Base-by-base conservation (phyloP, 352 stramenopile genomes). In the Phytophthora multivora region DNA sequence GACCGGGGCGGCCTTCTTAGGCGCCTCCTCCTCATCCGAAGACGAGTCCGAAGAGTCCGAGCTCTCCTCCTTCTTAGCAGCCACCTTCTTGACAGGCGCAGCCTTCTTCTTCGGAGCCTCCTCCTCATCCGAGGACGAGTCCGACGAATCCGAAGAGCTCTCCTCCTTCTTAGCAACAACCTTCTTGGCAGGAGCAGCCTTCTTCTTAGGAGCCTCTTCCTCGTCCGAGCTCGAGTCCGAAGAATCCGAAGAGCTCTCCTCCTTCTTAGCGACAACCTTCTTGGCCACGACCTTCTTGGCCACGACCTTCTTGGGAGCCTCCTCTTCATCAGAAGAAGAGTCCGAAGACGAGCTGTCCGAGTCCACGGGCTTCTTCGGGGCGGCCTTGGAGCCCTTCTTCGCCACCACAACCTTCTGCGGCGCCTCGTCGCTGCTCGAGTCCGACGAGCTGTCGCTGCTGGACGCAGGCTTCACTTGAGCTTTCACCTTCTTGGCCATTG, bases 401-500 rank as follows among this genome's bases (percentile, higher is more conserved):
- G 72, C 59, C 3, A 63, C 62, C 16, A 77, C 63, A 15, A 73
- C 63, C 65, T 85, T 85, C 40, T 73, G 63, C 43, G 73, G 74
- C 18, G 80, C 76, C 50, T 86, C 78, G 35, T 84, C 77, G 30
- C 69, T 81, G 57, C 73, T 85, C 30, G 75, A 86, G 69, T 84
- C 76, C 26, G 78, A 88, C 15, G 57, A 64, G 64, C 69, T 77
- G 69, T 69, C 69, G 59, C 68, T 81, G 66, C 73, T 81, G 46
- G 73, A 74, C 43, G 69, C 69, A 58, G 69, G 69, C 62, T 81
- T 78, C 26, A 69, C 68, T n/a, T 11, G 66, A 50, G 67, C 41
- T 63, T 83, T 76, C 42, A 58, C 65, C 56, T 87, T 88, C 71
- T 87, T 90, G 25, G 76, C 76, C 68, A 82, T 77, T n/a, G 39